Base-by-base conservation (phyloP, 1,284 basidiomycete species). In the Filobasidium uniguttulatum region DNA sequence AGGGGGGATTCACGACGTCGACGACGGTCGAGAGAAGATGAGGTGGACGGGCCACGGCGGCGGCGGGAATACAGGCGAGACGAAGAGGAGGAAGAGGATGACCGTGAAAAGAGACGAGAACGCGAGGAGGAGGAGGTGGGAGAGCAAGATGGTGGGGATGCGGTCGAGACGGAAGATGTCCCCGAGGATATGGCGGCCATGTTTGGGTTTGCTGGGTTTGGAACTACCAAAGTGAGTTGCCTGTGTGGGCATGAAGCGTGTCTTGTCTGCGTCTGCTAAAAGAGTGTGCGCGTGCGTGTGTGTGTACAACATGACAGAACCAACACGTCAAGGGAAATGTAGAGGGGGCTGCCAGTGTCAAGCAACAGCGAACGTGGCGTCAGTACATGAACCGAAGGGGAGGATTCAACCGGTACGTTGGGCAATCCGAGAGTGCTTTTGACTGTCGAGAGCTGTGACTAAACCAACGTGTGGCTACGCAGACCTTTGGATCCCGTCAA, bases 171-270 rank as follows among this genome's bases (percentile, higher is more conserved):
- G n/a, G n/a, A n/a, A n/a, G n/a, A 76, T 37, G 80, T 78, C 44
- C n/a, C n/a, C n/a, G n/a, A n/a, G n/a, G n/a, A n/a, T n/a, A 89
- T 96, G 83, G 85, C 83, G 73, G 78, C 82, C 25, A 79, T 82
- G 77, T 90, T 97, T 85, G 91, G 91, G 38, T 73, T 97, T 61
- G 66, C 72, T 44, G 86, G 87, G 1, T 97, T 97, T 64, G 87
- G 83, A 6, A 77, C 80, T 0, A 94, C 91, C 0, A 94, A 96
- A 73, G 88, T 87, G 58, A 52, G 76, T 64, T 25, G 2, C 20
- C 43, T 25, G 17, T 17, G n/a, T n/a, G n/a, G n/a, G n/a, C n/a
- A n/a, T n/a, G n/a, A n/a, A n/a, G n/a, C n/a, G n/a, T n/a, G n/a
- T n/a, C n/a, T n/a, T n/a, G n/a, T n/a, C n/a, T n/a, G n/a, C n/a